Base-by-base conservation (phyloP, 2,329 filamentous ascomycete genomes). In the Phialocephala subalpina region DNA sequence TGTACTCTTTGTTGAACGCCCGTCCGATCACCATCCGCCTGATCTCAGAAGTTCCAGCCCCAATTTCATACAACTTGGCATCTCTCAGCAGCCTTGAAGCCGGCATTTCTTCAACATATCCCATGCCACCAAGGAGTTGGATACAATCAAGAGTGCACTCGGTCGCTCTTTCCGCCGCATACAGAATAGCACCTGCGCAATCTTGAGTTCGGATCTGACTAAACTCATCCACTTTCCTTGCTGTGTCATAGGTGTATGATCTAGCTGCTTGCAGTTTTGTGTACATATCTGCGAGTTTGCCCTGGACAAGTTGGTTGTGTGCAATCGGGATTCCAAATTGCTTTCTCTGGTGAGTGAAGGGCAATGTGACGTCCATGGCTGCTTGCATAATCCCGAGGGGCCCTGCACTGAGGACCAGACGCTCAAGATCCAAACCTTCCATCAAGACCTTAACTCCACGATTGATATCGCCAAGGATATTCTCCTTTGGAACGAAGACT, bases 361-460 rank as follows among this genome's bases (percentile, higher is more conserved):
- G 96, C 49, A 98, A 85, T 1, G 91, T 88, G 11, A 95, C 86
- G 79, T 98, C 94, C 55, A 98, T 86, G 5, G 91, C 86, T 6
- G 94, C 92, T 83, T 97, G 93, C 96, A 99, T 99, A 69, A 98
- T 88, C 45, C 95, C 96, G 7, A 99, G 80, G 0, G 96, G 94
- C 0, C 96, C 96, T 20, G 95, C 92, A 73, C 91, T 94, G 58
- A 99, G 87, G 1, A 99, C 95, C 2, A 99, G 86, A 14, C 96
- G 87, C 80, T 99, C 96, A 38, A 99, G 87, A 77, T 99, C 96
- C 3, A 99, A 86, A 1, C 96, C 96, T 77, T 97, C 92, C 96
- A 99, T 98, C 38, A 99, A 84, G 3, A 99, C 95, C 69, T 88
- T 89, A 29, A 97, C 94, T 68, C 96, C 96, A 60, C 86, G 88